phyloP scores from a whole-genome alignment of 176 grass and related monocot species.

The Oryza coarctata region DNA sequence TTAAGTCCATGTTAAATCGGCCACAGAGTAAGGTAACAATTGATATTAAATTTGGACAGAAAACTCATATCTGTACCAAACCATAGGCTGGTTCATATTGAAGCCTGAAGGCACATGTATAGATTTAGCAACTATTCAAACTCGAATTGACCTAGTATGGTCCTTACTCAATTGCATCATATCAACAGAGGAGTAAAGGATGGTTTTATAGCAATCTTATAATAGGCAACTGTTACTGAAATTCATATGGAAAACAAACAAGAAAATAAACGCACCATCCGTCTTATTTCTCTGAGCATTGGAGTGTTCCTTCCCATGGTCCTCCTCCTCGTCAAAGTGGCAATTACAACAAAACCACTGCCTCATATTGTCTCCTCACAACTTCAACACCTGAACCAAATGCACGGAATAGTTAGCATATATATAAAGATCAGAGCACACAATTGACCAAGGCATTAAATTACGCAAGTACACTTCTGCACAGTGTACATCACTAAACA shows the following conservation, averaged over 20 bases:
- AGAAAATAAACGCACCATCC: conserved; percentile 9
- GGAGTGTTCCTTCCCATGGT: conserved; percentile 22
- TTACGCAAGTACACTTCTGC: not conserved
- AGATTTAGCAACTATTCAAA: conserved; percentile 15
- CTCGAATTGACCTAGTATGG: not conserved
- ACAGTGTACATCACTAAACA: not conserved
- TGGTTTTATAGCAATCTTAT: not conserved
- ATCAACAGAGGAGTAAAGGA: not conserved
- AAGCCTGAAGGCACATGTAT: not conserved
- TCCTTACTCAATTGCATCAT: not conserved
- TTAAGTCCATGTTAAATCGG: conserved; percentile 2
- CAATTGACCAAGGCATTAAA: not conserved
- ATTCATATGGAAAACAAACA: not conserved
- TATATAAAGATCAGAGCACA: conserved; percentile 17
- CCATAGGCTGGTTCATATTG: not conserved
- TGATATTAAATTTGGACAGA: not conserved
- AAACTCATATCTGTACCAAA: not conserved
- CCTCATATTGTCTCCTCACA: conserved; percentile 36
- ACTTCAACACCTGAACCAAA: conserved; percentile 41
- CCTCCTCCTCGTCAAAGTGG: not conserved
- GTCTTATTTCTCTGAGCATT: conserved; percentile 47
- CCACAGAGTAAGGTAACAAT: not conserved
- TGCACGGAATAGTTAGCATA: conserved; percentile 20
- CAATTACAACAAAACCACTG: conserved; percentile 52
- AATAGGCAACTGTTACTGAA: not conserved